Evolutionary conservation across 2,329 filamentous ascomycete genomes (phyloP).

Genomic region (Colletotrichum acutatum): DNA sequence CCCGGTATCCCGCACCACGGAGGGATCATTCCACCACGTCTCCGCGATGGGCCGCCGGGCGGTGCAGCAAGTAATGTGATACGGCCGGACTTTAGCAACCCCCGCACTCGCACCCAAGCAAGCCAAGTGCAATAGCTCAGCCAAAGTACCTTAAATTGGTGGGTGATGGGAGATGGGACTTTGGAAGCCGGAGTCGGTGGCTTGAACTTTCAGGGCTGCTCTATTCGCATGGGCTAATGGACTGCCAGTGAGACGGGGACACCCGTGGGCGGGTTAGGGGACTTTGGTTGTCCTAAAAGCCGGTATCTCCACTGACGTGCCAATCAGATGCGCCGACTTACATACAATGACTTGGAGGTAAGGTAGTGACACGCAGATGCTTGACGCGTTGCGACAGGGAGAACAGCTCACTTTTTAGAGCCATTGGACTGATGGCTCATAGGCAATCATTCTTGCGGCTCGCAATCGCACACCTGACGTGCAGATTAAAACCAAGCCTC

Average conservation of each 20-base stretch:
- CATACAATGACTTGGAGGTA: not conserved
- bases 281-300: not conserved
- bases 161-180: not conserved
- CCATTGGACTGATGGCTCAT: too few relatives aligned
- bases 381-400: not conserved
- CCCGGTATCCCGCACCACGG: not conserved
- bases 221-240: too few relatives aligned
- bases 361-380: slow-evolving; percentile 12
- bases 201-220: not conserved
- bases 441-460: not conserved
- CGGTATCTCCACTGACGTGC: not conserved
- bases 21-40: slow-evolving; percentile 3
- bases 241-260: too few relatives aligned
- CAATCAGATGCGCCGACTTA: not conserved
- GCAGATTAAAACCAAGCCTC: not conserved
- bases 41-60: not conserved
- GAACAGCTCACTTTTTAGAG: not conserved
- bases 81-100: not conserved
- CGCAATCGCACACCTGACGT: not conserved
- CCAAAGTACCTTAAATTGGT: too few relatives aligned
- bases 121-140: too few relatives aligned
- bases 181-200: not conserved
- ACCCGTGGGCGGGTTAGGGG: not conserved
- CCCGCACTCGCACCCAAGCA: not conserved
- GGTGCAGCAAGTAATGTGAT: too few relatives aligned